Base-by-base conservation (phyloP, 495 filamentous ascomycete genomes). In the Penicillium argentinense region DNA sequence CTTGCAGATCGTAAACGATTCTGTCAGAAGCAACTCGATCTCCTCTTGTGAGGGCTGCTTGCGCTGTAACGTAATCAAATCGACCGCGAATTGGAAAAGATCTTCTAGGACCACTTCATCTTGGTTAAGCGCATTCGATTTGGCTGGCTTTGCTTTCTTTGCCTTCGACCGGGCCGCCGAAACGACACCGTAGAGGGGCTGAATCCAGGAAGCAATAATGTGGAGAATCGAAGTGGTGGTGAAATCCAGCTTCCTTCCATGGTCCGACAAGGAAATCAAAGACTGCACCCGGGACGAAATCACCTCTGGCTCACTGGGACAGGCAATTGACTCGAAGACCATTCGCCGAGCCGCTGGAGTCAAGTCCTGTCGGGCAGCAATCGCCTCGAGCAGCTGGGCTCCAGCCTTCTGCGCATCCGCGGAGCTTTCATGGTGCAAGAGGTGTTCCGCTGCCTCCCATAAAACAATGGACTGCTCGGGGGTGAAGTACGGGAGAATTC, bases 21-120 rank as follows among this genome's bases (percentile, higher is more conserved):
- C 76, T 18, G 77, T 74, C 24, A 98, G 77, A 39, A 98, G 63
- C 7, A 66, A 59, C 42, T 78, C 78, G 30, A 91, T 74, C 41
- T 88, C 84, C 21, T 76, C 74, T 39, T 87, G 81, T 27, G 78
- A 76, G 28, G 89, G 86, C 22, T 84, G 78, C 47, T 84, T 87
- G 62, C 85, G 86, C 64, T 90, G 92, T 67, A 92, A 85, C 53
- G 86, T 91, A 66, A 93, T 84, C 47, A 93, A 70, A 56, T 90
- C 83, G n/a, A 82, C 81, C 21, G 87, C 76, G 36, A 90, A 87
- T 37, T 79, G 73, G 55, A 95, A 87, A 5, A 95, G 68, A 44
- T 82, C 77, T 32, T 74, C 74, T 27, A 96, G 69, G 53, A 80
- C 81, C 34, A 76, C 78, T 49, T 89, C 88, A 53, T 91, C 88